Evolutionary conservation across 2,329 filamentous ascomycete species (phyloP), one percentile per base, ranked within the genome.

Genomic region (Fusarium nygamai): DNA sequence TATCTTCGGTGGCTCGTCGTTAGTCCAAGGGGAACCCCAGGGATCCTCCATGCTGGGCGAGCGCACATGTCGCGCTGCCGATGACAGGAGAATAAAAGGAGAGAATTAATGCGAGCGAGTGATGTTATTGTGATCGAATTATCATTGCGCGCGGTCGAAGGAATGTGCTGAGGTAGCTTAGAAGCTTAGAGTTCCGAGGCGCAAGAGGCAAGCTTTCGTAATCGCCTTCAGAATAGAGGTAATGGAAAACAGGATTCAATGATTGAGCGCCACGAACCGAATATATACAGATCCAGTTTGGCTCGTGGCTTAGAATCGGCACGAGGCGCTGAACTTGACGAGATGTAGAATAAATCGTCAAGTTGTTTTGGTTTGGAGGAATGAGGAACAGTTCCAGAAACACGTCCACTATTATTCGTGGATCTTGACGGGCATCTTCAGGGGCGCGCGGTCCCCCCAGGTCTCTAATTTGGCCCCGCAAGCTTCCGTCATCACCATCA

Each of bases 1-100:
- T 78, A 77, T 79, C 72, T 76, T 87, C 81, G 79, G 83, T 20
- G 80, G 76, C 66, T 77, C 69, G 58, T 81, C 67, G 72, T 73
- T 84, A 68, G 86, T 85, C 89, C 89, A 90, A 82, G 89, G 89
- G 76, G 88, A 90, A 81, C 86, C 87, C 89, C 89, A 91, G 77
- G 89, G 88, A 88, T 91, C 88, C 80, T 91, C 89, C 89, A 91
- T 91, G 73, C 79, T 83, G 80, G 73, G 74, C 79, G 77, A 77
- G 73, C 71, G 74, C 43, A 80, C 81, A 80, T 82, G 77, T 80
- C 81, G 81, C 74, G 78, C 71, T 65, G 70, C 67, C 69, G 47
- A 69, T 69, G 47, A 62, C 38, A 59, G 60, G 63, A 62, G 48
- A 33, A 29, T 47, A 47, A 47, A 39, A 44, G 36, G 63, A 61